Percentiles rank a stretch among this genome's conserved stretches.
Conservation (phyloP, 1,284 basidiomycete genomes). For the Rhodotorula sp. region DNA sequence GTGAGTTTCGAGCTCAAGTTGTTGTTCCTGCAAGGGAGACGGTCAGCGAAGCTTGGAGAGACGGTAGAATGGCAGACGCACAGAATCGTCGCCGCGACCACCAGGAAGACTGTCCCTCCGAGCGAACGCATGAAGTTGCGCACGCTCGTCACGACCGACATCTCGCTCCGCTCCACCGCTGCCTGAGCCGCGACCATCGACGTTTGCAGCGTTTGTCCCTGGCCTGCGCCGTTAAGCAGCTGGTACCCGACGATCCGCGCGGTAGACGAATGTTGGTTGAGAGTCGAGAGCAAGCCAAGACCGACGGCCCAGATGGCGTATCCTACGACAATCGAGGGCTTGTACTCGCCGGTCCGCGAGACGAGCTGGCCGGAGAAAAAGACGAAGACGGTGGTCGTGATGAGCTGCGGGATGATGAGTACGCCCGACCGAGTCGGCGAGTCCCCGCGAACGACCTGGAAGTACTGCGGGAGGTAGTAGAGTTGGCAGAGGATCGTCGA, state of each 20-base stretch:
- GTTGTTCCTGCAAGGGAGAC: constrained; percentile 55
- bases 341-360: constrained; percentile 27
- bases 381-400: constrained; percentile 49
- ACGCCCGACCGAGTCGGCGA: constrained; percentile 62
- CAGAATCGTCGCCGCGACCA: constrained; percentile 58
- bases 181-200: constrained; percentile 68
- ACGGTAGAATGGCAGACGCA: neutral
- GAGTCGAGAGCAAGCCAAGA: constrained; percentile 65
- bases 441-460: constrained; percentile 59
- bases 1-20: constrained; percentile 52
- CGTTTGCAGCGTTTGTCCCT: constrained; percentile 55
- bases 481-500: constrained; percentile 49
- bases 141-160: constrained; percentile 68
- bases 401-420: constrained; percentile 63
- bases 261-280: constrained; percentile 56
- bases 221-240: constrained; percentile 65
- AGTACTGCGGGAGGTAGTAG: constrained; percentile 53
- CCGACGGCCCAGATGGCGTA: constrained; percentile 69
- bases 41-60: neutral
- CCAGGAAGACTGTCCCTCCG: constrained; percentile 63
- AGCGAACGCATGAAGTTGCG: constrained; percentile 66
- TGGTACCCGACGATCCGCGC: constrained; percentile 64
- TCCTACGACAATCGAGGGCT: constrained; percentile 60
- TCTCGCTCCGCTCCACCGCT: constrained; percentile 62
- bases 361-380: constrained; percentile 53